Evolutionary conservation across 2,329 filamentous ascomycete species (phyloP).

Genomic region (Colletotrichum noveboracense): DNA sequence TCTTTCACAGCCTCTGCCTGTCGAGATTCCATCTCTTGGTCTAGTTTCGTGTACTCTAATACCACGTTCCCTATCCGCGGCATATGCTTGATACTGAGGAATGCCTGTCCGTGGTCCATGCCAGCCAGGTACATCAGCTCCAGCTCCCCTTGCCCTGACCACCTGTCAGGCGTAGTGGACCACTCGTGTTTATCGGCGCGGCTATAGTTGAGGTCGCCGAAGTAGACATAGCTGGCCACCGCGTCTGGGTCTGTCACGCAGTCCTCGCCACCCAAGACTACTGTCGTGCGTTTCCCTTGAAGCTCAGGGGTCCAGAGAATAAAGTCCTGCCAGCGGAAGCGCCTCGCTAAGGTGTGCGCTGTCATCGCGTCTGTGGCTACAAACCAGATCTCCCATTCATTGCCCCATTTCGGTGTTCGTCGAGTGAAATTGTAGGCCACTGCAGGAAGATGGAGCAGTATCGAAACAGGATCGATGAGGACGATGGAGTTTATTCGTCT

Average conservation of each 20-base stretch:
- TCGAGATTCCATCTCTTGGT: not conserved
- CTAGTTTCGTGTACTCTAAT: slow-evolving; percentile 11
- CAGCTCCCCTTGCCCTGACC: slow-evolving; percentile 28
- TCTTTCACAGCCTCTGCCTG: slow-evolving; percentile 1
- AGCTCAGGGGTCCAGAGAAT: slow-evolving; percentile 74
- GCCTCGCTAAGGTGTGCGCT: slow-evolving; percentile 65
- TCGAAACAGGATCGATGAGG: slow-evolving; percentile 67
- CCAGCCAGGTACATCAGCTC: slow-evolving; percentile 29
- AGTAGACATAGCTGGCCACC: slow-evolving; percentile 29
- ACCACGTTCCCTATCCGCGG: slow-evolving; percentile 13
- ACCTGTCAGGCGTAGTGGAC: slow-evolving; percentile 14
- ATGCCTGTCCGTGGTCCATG: slow-evolving; percentile 28
- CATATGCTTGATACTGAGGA: slow-evolving; percentile 16
- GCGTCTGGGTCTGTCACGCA: slow-evolving; percentile 26
- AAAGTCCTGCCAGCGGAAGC: slow-evolving; percentile 77
- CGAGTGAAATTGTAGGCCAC: slow-evolving; percentile 76
- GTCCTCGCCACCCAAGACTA: slow-evolving; percentile 27
- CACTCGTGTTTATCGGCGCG: slow-evolving; percentile 21
- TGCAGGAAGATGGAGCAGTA: slow-evolving; percentile 71
- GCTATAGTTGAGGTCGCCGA: slow-evolving; percentile 22
- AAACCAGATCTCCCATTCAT: slow-evolving; percentile 74
- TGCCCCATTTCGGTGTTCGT: slow-evolving; percentile 57
- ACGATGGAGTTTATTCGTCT: slow-evolving; percentile 55
- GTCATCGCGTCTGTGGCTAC: slow-evolving; percentile 73
- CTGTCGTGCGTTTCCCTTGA: slow-evolving; percentile 31